phyloP scores from a whole-genome alignment of 2,329 filamentous ascomycete genomes.

The Diplodia corticola region DNA sequence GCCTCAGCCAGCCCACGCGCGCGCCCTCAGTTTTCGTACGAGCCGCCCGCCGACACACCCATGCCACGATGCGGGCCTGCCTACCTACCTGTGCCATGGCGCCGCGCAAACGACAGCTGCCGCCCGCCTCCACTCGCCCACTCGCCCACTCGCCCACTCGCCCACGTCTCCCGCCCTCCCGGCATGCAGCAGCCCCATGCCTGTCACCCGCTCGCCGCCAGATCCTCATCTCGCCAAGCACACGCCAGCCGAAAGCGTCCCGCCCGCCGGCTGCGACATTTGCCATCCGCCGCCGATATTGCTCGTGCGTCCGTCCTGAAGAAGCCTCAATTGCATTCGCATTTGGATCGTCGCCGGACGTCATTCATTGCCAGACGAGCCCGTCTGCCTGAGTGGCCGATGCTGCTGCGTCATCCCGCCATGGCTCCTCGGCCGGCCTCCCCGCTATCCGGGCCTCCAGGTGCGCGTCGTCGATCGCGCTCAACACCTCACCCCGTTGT shows the following conservation, averaged over 20 bases:
- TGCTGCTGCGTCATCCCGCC: constrained; percentile 12
- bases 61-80: too few relatives aligned
- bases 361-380: not conserved
- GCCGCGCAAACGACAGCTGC: not conserved
- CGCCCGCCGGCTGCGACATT: not conserved
- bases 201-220: not conserved
- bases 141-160: not conserved
- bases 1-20: too few relatives aligned
- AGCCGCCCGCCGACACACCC: not conserved
- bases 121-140: not conserved
- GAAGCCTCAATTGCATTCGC: not conserved
- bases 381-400: not conserved
- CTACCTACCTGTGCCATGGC: too few relatives aligned
- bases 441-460: constrained; percentile 12
- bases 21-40: not conserved
- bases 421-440: not conserved
- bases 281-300: not conserved
- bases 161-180: not conserved
- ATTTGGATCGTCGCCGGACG: constrained; percentile 2
- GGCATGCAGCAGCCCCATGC: not conserved
- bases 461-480: constrained; percentile 7
- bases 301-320: constrained; percentile 4
- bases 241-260: not conserved
- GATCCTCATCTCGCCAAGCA: constrained; percentile 9
- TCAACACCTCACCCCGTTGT: not conserved